A percentile compares a stretch with the other conserved stretches of the same genome.
These are phyloP conservation scores for Curvularia sp. DNA, from an alignment of 2,329 filamentous ascomycete species.

Conservation along the genomic window DNA sequence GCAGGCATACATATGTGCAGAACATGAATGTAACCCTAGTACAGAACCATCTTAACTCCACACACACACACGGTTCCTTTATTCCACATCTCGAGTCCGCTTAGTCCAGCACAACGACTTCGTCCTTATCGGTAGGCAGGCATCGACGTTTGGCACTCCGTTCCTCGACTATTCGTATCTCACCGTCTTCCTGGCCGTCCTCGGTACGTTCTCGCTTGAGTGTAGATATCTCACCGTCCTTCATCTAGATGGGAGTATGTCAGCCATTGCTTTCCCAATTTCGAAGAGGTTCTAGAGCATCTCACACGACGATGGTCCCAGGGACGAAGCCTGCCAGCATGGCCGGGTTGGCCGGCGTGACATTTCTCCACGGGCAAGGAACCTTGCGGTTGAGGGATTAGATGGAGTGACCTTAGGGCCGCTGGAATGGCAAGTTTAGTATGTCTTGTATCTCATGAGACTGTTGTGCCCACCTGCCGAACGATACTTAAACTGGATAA, in stretches of 20 bases:
- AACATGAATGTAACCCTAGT: background rate
- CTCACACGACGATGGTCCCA: background rate
- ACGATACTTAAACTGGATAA: constrained; percentile 27
- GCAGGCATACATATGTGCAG: background rate
- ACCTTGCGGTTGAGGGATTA: constrained; percentile 33
- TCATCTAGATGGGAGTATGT: background rate
- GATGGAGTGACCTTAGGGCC: constrained; percentile 35
- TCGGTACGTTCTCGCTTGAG: constrained; percentile 10
- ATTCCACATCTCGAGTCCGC: background rate
- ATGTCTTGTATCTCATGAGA: too few species aligned
- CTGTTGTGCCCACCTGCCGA: constrained; percentile 12
- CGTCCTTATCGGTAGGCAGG: constrained; percentile 12
- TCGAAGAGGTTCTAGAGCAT: background rate
- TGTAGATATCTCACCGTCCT: background rate
- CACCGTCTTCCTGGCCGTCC: background rate
- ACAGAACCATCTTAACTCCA: background rate
- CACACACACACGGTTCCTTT: background rate
- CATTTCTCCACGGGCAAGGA: constrained; percentile 12
- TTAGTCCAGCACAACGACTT: constrained; percentile 20
- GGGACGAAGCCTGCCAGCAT: background rate
- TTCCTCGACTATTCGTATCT: constrained; percentile 10
- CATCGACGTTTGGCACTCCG: constrained; percentile 15
- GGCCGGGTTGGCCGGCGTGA: background rate
- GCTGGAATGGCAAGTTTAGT: background rate
- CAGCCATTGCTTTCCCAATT: background rate